These are phyloP conservation scores for Rhizopogon salebrosus DNA, from an alignment of 768 basidiomycete species.

Conservation along the genomic window DNA sequence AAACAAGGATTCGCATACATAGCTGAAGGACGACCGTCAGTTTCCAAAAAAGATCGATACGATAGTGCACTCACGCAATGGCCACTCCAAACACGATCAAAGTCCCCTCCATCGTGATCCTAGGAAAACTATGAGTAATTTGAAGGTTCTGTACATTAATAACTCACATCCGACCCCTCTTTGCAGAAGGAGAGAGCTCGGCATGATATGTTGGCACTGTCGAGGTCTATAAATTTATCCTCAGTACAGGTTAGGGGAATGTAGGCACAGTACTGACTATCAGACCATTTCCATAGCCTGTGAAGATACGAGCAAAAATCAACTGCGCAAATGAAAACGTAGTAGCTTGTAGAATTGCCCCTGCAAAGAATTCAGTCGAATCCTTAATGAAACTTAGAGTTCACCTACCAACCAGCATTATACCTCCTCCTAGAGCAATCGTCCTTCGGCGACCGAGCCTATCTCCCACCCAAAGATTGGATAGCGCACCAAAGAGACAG, in stretches of 20 bases:
- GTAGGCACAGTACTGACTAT: conserved; percentile 18
- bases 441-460: conserved; percentile 34
- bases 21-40: neutral
- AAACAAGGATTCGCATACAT: neutral
- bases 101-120: conserved; percentile 6
- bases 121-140: neutral
- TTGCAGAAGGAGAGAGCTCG: conserved; percentile 39
- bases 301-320: conserved; percentile 35
- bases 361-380: neutral
- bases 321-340: conserved; percentile 35
- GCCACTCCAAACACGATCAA: conserved; percentile 28
- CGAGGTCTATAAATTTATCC: conserved; percentile 27
- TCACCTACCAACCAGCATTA: conserved; percentile 34
- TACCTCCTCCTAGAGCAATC: conserved; percentile 32
- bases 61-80: conserved; percentile 27
- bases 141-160: neutral
- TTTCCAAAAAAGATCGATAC: too few relatives aligned
- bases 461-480: conserved; percentile 37
- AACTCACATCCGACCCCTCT: conserved; percentile 31
- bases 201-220: conserved; percentile 41
- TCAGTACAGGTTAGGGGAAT: neutral
- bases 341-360: conserved; percentile 32
- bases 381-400: neutral
- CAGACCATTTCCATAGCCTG: conserved; percentile 37
- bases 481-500: conserved; percentile 38